Evolutionary conservation across 768 basidiomycete genomes (phyloP), one percentile per base, ranked within the genome.

Genomic region (Boletus rubropictus): DNA sequence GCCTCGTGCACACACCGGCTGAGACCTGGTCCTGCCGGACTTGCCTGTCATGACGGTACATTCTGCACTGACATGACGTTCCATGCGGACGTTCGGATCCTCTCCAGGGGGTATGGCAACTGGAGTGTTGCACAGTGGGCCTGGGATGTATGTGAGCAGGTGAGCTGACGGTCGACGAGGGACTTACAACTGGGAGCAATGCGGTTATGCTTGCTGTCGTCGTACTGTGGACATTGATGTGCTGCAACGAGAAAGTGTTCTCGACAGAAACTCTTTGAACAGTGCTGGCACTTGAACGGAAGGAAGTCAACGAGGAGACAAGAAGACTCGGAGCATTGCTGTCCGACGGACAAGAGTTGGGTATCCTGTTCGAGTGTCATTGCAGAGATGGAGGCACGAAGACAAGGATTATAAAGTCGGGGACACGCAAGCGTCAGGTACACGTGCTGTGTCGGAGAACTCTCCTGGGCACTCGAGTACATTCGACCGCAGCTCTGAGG

Each of bases 261-360:
- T 34, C 80, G 79, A 56, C 90, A 93, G 69, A 81, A 92, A 0
- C 74, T 71, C 14, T 73, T 64, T 12, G 73, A 60, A 63, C 89
- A 93, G 57, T 89, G 86, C 41, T 86, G 82, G 63, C 89, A 93
- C 66, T 84, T 86, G 74, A 91, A 86, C 0, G 89, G 89, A 10
- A 92, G 71, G 55, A 90, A 91, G 71, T 92, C 89, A 59, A 90
- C 76, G 52, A 86, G 75, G 24, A 73, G 65, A 67, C 89, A 92
- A 1, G 77, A 66, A 0, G 76, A 61, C 42, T 79, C 72, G 12
- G 83, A 79, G 66, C 89, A 92, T 57, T 87, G 83, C 48, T 78
- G 75, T 7, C 87, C 86, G 53, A 91, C 64, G 33, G 70, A 66
- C 49, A 91, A 76, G 9, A 91, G 69, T 17, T 82, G 74, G n/a